Evolutionary conservation across 2,329 filamentous ascomycete species (phyloP).

Genomic region (Stagonosporopsis vannaccii): DNA sequence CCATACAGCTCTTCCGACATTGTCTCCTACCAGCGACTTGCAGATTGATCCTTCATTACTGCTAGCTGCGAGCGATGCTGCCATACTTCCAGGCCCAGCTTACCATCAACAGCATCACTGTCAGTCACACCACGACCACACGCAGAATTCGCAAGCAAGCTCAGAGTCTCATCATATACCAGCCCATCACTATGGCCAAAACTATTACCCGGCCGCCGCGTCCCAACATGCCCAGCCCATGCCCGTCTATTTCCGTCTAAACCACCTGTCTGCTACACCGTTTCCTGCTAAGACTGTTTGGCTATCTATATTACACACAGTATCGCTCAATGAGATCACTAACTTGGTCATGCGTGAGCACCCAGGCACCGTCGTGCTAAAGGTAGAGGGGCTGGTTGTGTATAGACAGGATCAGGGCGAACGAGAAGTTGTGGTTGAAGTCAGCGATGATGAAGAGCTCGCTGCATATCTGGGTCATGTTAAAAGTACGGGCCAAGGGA

Average conservation of each 20-base stretch:
- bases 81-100: slow-evolving; percentile 39
- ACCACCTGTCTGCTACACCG: slow-evolving; percentile 67
- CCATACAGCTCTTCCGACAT: slow-evolving; percentile 20
- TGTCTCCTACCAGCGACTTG: slow-evolving; percentile 57
- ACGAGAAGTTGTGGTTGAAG: slow-evolving; percentile 67
- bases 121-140: slow-evolving; percentile 44
- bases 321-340: slow-evolving; percentile 69
- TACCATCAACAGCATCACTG: slow-evolving; percentile 23
- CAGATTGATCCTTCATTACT: slow-evolving; percentile 71
- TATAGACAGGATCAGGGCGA: slow-evolving; percentile 48
- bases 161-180: slow-evolving; percentile 37
- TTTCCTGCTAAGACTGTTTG: slow-evolving; percentile 62
- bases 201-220: slow-evolving; percentile 21
- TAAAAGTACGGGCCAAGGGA: slow-evolving; percentile 55
- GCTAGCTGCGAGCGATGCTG: slow-evolving; percentile 62
- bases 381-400: slow-evolving; percentile 72
- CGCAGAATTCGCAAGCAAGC: slow-evolving; percentile 35
- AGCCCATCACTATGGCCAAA: slow-evolving; percentile 20
- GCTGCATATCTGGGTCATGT: slow-evolving; percentile 74
- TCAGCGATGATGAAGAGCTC: slow-evolving; percentile 76
- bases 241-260: slow-evolving; percentile 73
- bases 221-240: slow-evolving; percentile 49
- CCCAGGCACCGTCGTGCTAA: slow-evolving; percentile 64
- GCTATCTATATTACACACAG: slow-evolving; percentile 68
- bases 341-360: slow-evolving; percentile 68